Evolutionary conservation across 306 rosid genomes (phyloP).

Genomic region (Citrullus amarus): DNA sequence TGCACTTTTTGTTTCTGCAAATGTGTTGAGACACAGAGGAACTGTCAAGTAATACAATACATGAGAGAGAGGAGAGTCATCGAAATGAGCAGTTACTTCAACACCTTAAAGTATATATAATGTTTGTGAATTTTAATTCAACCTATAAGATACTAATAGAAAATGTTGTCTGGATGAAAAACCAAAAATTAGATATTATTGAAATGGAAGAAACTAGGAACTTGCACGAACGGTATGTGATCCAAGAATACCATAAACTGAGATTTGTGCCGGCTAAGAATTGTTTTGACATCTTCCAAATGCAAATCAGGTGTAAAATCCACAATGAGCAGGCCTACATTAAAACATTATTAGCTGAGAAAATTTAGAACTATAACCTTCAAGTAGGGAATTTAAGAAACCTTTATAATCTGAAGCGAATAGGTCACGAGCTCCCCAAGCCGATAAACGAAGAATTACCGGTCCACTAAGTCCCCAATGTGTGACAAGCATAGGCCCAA

Average conservation of each 20-base stretch:
- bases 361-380: constrained; percentile 1
- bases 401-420: constrained; percentile 64
- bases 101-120: not conserved
- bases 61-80: not conserved
- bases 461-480: constrained; percentile 99
- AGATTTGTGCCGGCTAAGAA: constrained; percentile 55
- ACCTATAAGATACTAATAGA: not conserved
- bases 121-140: not conserved
- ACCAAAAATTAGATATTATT: not conserved
- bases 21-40: constrained; percentile 8
- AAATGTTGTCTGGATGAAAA: not conserved
- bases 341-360: constrained; percentile 21
- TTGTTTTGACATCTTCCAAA: constrained; percentile 49
- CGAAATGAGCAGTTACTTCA: not conserved
- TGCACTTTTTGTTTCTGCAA: constrained; percentile 77
- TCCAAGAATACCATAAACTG: constrained; percentile 45
- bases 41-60: not conserved
- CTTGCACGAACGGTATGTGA: constrained; percentile 1
- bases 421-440: constrained; percentile 88
- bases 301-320: constrained; percentile 75
- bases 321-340: constrained; percentile 58
- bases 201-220: not conserved
- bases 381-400: constrained; percentile 9
- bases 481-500: constrained; percentile 84
- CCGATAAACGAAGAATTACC: constrained; percentile 75